Evolutionary conservation across 2,329 filamentous ascomycete species (phyloP), one percentile per base, ranked within the genome.

Genomic region (Ophiostoma triangulosporum): DNA sequence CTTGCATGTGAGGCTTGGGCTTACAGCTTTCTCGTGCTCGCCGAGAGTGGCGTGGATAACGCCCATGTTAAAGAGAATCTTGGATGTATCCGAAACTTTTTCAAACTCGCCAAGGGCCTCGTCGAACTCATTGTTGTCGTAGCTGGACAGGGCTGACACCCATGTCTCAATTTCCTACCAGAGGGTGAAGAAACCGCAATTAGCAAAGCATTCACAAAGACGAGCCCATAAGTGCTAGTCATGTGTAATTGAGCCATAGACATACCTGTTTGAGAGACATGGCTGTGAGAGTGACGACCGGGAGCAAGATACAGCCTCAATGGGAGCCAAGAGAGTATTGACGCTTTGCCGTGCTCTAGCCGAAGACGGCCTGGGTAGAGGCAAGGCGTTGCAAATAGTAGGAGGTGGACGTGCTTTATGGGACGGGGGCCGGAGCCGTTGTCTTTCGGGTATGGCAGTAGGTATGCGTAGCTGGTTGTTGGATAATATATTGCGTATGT

Each of bases 111-210:
- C 79, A 58, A 97, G 72, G 27, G 93, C 83, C 60, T 91, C 86
- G 64, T 97, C 91, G 70, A 95, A 97, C 65, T 98, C 88, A 71
- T 95, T 95, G 71, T 91, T 93, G 71, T 98, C 93, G 73, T 98
- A 98, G 66, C 84, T 84, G 62, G 75, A 82, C 53, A 98, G 81
- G 69, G 93, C 93, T 67, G 84, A 76, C 61, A 97, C 93, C 93
- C 93, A 98, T 50, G 88, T 95, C 73, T 97, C 91, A 69, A 98
- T 98, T 85, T 98, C 93, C 90, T 95, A 59, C 9, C 3, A 22
- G n/a, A n/a, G 5, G 17, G 2, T 7, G 20, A 46, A 14, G 24
- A 22, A 14, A 12, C 22, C 4, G 26, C 3, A 7, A 8, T 40
- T 17, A 48, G 29, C 33, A 49, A 40, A 11, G 29, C 11, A 48